Evolutionary conservation across 108 stramenopile species (phyloP), one percentile per base, ranked within the genome.

Genomic region (Phaeodactylum tricornutum): DNA sequence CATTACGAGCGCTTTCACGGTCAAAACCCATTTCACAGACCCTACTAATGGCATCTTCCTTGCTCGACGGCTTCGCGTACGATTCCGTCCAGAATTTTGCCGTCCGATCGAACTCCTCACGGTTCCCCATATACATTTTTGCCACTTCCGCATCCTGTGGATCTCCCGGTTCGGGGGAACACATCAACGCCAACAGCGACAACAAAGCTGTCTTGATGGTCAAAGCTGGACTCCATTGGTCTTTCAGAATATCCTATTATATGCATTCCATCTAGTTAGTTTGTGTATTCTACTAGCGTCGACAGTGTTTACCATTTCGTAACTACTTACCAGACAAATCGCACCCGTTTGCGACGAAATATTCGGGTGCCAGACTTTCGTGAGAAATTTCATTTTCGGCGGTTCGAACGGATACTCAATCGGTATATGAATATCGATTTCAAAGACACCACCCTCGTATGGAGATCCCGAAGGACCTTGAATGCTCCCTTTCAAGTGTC

Each of bases 281-380:
- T 34, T 34, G 9, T 34, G 8, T 8, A 11, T 12, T 34, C 33
- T 8, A 34, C 9, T 11, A 34, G 33, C 4, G 2, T 31, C 29
- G 3, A 4, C 48, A 29, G 16, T 34, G 33, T n/a, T n/a, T n/a
- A n/a, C n/a, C n/a, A n/a, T n/a, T n/a, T n/a, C n/a, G n/a, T n/a
- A 34, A 41, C 5, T 2, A 67, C 81, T 62, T 68, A 91, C 88
- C 72, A 97, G 60, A 49, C 94, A 97, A 67, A 95, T 97, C 0
- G 94, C 96, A 9, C 96, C 96, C 23, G 96, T 96, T 60, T 91
- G 88, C 5, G 90, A 92, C 0, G 72, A 75, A 48, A 98, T 84
- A 62, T 98, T 98, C 1, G 96, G 96, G 63, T 98, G 97, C 93
- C 93, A 98, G 32, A 98, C 87, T 56, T 95, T 93, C 39, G 94